Conservation (phyloP, 2,329 filamentous ascomycete genomes). For the Microsporum ferrugineum region DNA sequence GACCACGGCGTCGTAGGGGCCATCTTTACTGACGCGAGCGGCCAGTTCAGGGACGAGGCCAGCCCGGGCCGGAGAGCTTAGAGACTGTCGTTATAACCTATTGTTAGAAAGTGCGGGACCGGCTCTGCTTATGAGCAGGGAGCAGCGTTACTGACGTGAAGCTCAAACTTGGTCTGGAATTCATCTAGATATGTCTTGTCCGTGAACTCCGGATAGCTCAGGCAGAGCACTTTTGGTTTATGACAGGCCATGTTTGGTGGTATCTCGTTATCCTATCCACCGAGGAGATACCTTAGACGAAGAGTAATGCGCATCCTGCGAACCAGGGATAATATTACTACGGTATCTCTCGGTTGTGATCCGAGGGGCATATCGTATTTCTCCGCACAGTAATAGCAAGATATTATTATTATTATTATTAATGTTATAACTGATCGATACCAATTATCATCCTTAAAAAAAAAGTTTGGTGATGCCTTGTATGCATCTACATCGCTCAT, state of each 20-base stretch:
- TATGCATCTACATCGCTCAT: too few relatives aligned
- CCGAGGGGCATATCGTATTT: too few relatives aligned
- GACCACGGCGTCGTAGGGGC: constrained; percentile 39
- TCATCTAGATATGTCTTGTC: constrained; percentile 9
- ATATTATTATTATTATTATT: too few relatives aligned
- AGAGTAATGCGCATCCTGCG: not conserved
- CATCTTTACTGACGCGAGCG: not conserved
- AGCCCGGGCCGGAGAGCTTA: constrained; percentile 3
- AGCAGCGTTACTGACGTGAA: constrained; percentile 5
- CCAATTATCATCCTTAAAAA: too few relatives aligned
- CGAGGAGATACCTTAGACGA: not conserved
- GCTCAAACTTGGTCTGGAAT: constrained; percentile 11
- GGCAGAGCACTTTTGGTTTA: constrained; percentile 10
- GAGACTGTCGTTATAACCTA: not conserved
- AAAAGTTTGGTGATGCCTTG: too few relatives aligned
- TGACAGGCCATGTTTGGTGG: not conserved
- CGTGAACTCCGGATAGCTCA: constrained; percentile 10
- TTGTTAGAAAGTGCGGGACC: not conserved
- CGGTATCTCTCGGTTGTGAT: too few relatives aligned
- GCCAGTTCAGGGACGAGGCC: constrained; percentile 10
- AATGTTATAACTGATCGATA: too few relatives aligned
- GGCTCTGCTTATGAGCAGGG: too few relatives aligned
- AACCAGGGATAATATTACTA: not conserved
- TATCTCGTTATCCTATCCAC: not conserved
- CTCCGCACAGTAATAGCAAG: too few relatives aligned